Evolutionary conservation across 805 yeast species (phyloP), one percentile per base, ranked within the genome.

Genomic region (Hagleromyces aurorensis): DNA sequence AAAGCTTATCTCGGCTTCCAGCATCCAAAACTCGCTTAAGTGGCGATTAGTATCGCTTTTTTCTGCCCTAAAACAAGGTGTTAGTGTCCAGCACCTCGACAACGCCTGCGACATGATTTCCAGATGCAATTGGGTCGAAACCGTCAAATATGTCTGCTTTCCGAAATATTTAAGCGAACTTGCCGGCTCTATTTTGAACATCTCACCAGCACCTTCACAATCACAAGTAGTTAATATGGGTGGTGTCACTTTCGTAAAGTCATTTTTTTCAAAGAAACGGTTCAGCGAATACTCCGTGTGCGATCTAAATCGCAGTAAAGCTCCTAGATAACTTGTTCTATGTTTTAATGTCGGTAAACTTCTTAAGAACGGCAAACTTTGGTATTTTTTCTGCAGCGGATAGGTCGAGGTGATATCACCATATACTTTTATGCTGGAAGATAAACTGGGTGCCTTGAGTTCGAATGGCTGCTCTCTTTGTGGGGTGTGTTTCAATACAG

Each of bases 141-240:
- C 99, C 0, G 97, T 81, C 33, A 91, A 60, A 42, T 68, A 84
- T 0, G 89, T 70, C 3, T 69, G 64, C 12, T 34, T 70, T 1
- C 78, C 84, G 47, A 81, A 83, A 46, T 82, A 84, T 20, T 49
- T 44, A 5, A 36, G 40, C 8, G 37, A 36, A 5, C 33, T 34
- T 36, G 59, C 32, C 1, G 64, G 57, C 24, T 63, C 66, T 7
- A 87, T 59, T 25, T 59, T 61, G 42, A 91, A 91, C 38, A 82
- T 71, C 50, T 91, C 97, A 4, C 97, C 97, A 3, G 94, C 96
- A 11, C 98, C 97, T 59, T 91, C 99, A 52, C 97, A 89, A 53
- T 91, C 98, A 1, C 93, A 74, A 7, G 83, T 65, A 0, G 98
- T 91, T 13, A 89, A 59, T 8, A 89, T 45, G 6, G 99, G 98